phyloP scores from a whole-genome alignment of 2,329 filamentous ascomycete species.

The Diaporthe amygdali region DNA sequence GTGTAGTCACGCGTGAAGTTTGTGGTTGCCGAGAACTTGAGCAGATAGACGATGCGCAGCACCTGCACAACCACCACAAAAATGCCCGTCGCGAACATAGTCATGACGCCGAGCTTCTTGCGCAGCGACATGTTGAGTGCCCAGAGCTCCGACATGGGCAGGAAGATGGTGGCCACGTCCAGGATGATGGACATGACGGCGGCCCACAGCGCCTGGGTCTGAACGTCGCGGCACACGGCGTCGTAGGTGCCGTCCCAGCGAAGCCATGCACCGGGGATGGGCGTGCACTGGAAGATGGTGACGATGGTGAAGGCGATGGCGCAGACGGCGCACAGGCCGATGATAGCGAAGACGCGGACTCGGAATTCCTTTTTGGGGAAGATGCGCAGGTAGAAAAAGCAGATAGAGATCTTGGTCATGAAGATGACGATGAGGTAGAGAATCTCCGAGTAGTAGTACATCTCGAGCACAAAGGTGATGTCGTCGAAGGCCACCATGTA shows the following conservation, averaged over 20 bases:
- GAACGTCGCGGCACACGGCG: neutral
- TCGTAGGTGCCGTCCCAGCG: constrained; percentile 1
- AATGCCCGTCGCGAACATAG: constrained; percentile 38
- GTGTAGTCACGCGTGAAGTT: constrained; percentile 4
- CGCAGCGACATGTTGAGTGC: constrained; percentile 43
- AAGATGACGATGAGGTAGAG: neutral
- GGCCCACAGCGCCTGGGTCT: constrained; percentile 33
- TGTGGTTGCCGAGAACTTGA: neutral
- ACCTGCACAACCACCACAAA: constrained; percentile 4
- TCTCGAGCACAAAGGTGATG: constrained; percentile 11
- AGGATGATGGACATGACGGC: constrained; percentile 46
- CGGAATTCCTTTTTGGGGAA: neutral
- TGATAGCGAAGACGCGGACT: neutral
- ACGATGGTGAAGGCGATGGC: neutral
- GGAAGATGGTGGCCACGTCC: constrained; percentile 43
- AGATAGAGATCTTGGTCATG: constrained; percentile 14
- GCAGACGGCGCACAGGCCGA: neutral
- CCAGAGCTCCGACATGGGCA: constrained; percentile 45
- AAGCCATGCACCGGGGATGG: neutral
- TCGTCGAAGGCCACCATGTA: neutral
- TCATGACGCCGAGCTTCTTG: constrained; percentile 44
- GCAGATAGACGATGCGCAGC: constrained; percentile 2
- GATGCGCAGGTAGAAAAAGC: constrained; percentile 16
- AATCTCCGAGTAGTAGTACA: neutral
- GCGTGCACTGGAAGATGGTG: constrained; percentile 1